Base-by-base conservation (phyloP, 148 eudicot species). In the Chenopodium album region DNA sequence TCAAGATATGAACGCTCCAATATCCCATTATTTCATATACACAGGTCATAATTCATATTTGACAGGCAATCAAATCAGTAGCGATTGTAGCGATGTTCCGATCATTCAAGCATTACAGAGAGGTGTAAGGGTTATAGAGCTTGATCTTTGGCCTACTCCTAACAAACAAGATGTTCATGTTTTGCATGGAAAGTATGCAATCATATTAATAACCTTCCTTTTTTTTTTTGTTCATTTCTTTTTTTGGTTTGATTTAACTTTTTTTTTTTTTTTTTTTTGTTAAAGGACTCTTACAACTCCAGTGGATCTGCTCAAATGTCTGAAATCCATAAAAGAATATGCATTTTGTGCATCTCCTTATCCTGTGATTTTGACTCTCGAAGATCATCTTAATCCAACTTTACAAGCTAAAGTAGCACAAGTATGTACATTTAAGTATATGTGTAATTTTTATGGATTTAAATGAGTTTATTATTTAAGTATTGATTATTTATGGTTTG, bases 41-140 rank as follows among this genome's bases (percentile, higher is more conserved):
- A 92, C 97, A 0, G 93, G 95, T 12, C 97, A 93, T 70, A 93
- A 93, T 75, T 90, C 97, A 11, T 93, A 93, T 77, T 78, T 93
- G 5, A 93, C 93, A 1, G 97, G 97, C 28, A 93, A 93, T 62
- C 97, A 92, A 69, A 73, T 92, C 70, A 90, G 88, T 48, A 92
- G 97, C 37, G 90, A 88, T 10, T 88, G 90, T 65, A 92, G 97
- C 29, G 92, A 87, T 9, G 80, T 88, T 62, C 97, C 97, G 2
- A 90, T 92, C 63, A 85, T 90, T 3, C 67, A 86, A 26, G 91
- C 97, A 7, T 82, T 92, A 13, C 72, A 88, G 17, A 78, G 82
- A 81, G 97, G 94, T 16, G 97, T 92, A 0, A 73, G 97, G 48
- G 97, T 88, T 17, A 90, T 92, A 7, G 97, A 92, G 79, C 87